phyloP scores from a whole-genome alignment of 208 protist genomes.

The Wallacemonas sp. region DNA sequence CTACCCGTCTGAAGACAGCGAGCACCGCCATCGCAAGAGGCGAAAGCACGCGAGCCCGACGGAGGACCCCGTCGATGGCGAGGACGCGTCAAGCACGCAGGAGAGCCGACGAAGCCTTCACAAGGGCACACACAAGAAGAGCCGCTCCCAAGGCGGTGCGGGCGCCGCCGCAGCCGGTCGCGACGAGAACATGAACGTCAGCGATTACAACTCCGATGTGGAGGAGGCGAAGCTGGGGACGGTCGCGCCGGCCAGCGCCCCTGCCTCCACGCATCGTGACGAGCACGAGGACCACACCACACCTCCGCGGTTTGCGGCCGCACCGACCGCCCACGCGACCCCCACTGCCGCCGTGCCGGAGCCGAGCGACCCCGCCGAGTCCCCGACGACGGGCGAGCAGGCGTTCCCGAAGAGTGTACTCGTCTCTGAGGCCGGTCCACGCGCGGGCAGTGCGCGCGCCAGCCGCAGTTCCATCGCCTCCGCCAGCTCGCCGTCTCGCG shows the following conservation, averaged over 20 bases:
- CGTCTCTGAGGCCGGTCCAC: conserved; percentile 11
- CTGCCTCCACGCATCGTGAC: background rate
- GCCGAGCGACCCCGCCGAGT: too few species aligned
- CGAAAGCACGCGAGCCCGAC: conserved; percentile 9
- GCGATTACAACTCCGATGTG: conserved; percentile 17
- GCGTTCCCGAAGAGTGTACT: conserved; percentile 4
- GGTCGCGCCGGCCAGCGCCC: background rate
- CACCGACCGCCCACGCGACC: too few species aligned
- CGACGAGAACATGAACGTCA: conserved; percentile 18
- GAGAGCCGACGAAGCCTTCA: background rate
- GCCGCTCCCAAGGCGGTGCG: background rate
- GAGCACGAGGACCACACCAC: too few species aligned
- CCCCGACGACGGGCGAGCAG: too few species aligned
- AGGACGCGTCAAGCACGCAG: background rate
- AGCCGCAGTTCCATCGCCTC: conserved; percentile 4
- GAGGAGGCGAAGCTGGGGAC: conserved; percentile 14
- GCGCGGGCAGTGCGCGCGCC: conserved; percentile 9
- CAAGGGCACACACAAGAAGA: background rate
- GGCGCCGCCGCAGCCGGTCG: background rate
- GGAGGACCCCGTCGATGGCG: background rate
- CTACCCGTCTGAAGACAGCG: conserved; percentile 1
- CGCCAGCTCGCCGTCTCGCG: background rate
- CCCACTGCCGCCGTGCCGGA: too few species aligned
- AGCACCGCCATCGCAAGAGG: background rate
- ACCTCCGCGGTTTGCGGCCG: background rate